These are phyloP conservation scores for Penicillium coprophilum DNA, from an alignment of 495 filamentous ascomycete species.

Conservation along the genomic window DNA sequence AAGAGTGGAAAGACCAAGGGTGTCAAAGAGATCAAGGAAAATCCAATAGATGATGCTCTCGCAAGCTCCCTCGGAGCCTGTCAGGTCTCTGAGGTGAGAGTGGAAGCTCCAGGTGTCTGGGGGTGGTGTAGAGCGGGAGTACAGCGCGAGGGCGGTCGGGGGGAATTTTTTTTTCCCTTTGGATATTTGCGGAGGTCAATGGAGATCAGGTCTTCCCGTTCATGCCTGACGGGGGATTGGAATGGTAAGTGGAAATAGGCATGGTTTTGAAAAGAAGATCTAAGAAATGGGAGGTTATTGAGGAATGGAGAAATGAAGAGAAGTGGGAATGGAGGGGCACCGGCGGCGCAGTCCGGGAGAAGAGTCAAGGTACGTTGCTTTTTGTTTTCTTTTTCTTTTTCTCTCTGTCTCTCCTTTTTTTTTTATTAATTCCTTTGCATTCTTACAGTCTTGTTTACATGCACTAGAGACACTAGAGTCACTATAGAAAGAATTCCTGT, in stretches of 20 bases:
- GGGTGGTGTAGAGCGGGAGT: slow-evolving; percentile 4
- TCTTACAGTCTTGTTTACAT: neutral
- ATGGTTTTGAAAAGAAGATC: slow-evolving; percentile 36
- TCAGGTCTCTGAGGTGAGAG: slow-evolving; percentile 12
- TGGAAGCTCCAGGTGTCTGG: slow-evolving; percentile 10
- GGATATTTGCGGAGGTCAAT: slow-evolving; percentile 15
- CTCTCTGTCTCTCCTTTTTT: slow-evolving; percentile 3
- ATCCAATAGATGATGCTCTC: slow-evolving; percentile 2
- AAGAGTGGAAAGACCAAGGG: slow-evolving; percentile 10
- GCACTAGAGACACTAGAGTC: neutral
- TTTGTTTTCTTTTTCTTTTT: slow-evolving; percentile 4
- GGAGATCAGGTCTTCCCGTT: slow-evolving; percentile 43
- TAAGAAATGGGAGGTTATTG: slow-evolving; percentile 33
- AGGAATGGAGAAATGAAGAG: slow-evolving; percentile 28
- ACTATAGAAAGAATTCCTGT: neutral
- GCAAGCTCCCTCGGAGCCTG: slow-evolving; percentile 21
- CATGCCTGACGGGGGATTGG: slow-evolving; percentile 46
- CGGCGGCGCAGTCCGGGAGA: slow-evolving; percentile 27
- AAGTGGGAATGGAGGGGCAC: slow-evolving; percentile 34
- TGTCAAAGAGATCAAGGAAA: slow-evolving; percentile 3
- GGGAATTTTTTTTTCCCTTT: slow-evolving; percentile 28
- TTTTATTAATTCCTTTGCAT: slow-evolving; percentile 1
- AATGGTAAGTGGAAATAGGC: slow-evolving; percentile 38
- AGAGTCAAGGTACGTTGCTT: slow-evolving; percentile 14
- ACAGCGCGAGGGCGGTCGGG: slow-evolving; percentile 26